Evolutionary conservation across 129 eudicot species (phyloP).

Genomic region (Rutidosis leptorrhynchoides): DNA sequence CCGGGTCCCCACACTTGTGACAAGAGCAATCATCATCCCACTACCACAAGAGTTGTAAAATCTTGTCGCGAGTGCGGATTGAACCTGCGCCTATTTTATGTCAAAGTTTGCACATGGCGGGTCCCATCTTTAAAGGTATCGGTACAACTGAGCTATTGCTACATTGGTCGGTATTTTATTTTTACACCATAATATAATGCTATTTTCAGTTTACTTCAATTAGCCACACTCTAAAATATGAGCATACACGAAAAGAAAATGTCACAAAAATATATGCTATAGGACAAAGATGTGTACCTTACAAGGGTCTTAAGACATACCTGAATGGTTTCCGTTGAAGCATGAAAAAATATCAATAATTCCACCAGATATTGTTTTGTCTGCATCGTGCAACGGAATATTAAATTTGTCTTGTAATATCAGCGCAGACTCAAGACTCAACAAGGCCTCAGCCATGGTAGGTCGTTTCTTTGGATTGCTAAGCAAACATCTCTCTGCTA

Average conservation of each 20-base stretch:
- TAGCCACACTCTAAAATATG: not conserved
- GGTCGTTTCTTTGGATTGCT: conserved; percentile 5
- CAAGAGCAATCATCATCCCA: too few relatives aligned
- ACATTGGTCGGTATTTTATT: too few relatives aligned
- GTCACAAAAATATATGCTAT: not conserved
- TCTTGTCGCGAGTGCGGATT: too few relatives aligned
- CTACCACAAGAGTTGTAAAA: too few relatives aligned
- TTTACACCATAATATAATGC: not conserved
- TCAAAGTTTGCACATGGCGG: too few relatives aligned
- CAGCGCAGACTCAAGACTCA: not conserved
- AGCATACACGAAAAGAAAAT: not conserved
- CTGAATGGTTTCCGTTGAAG: not conserved
- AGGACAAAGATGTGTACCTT: not conserved
- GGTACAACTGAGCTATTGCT: too few relatives aligned
- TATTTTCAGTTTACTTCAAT: not conserved
- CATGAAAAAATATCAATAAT: conserved; percentile 3
- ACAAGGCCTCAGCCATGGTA: conserved; percentile 23
- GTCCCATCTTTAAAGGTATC: too few relatives aligned
- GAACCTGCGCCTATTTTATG: too few relatives aligned
- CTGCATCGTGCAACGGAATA: not conserved
- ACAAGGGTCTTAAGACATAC: not conserved
- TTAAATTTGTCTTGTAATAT: conserved; percentile 5
- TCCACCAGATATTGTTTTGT: conserved; percentile 5
- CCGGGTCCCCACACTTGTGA: too few relatives aligned
- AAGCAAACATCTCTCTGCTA: conserved; percentile 30